Evolutionary conservation across 371 early-diverging fungal genomes (phyloP), one percentile per base, ranked within the genome.

Genomic region (Chytridium lagenaria): DNA sequence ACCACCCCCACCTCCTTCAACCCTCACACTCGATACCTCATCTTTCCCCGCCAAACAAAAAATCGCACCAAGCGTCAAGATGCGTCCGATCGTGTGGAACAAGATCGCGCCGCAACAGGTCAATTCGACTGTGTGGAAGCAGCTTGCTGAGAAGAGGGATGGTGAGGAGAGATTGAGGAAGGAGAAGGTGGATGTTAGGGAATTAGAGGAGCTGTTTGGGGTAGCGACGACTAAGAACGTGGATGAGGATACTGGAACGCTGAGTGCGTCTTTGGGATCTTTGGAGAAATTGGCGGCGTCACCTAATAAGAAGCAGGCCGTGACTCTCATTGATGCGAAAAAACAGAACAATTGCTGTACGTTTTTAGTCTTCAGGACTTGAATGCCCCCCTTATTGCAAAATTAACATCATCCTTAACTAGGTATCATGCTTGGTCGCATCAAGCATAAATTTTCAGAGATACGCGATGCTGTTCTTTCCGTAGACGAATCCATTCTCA

Each of bases 401-500:
- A n/a, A n/a, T n/a, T n/a, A 28, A 34, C 15, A 33, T 34, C 36
- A 10, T 61, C 34, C 23, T 52, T 52, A n/a, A n/a, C 23, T 52
- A 61, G 61, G 61, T 26, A 91, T 92, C 50, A 88, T 90, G 90
- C 73, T 92, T 67, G 90, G 90, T 7, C 84, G 89, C 7, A 87
- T 92, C 76, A 90, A 87, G 77, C 66, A 34, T 26, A 61, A 61
- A 37, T 61, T 61, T 34, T 61, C 61, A 12, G 74, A 70, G 15
- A 80, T 84, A 70, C 44, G 72, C 12, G 71, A 69, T n/a, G 82
- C 81, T 0, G 78, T 84, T 33, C 12, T 80, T 19, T 50, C 63
- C 7, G 57, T 82, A 34, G 72, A 80, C 55, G 81, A 77, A 22
- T 23, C 44, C 10, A 72, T 79, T 0, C 59, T 84, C 71, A 73